Conservation (phyloP, 257 asterid genomes). For the Coffea canephora region DNA sequence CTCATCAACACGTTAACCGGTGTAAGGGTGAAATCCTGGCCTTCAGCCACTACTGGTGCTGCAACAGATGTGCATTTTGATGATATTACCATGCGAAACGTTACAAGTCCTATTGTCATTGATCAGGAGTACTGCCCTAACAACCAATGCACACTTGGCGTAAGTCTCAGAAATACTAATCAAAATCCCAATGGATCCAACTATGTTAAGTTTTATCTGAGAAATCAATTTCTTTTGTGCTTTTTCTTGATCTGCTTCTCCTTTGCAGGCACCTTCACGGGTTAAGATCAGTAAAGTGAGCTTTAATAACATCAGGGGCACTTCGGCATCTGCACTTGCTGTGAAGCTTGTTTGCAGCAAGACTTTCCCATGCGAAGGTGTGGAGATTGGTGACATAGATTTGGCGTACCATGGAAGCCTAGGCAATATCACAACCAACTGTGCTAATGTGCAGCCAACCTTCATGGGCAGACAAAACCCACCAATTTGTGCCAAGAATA, state of each 20-base stretch:
- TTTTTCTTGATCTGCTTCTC: not conserved
- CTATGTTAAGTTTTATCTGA: not conserved
- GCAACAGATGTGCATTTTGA: conserved; percentile 27
- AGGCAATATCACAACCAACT: conserved; percentile 31
- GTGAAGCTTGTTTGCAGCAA: conserved; percentile 42
- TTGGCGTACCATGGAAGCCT: conserved; percentile 30
- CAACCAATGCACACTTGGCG: conserved; percentile 10
- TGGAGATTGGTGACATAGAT: conserved; percentile 41
- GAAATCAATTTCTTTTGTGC: not conserved
- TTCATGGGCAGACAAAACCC: conserved; percentile 40
- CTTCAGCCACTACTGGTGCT: not conserved
- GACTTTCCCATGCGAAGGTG: conserved; percentile 37
- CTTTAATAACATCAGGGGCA: conserved; percentile 36
- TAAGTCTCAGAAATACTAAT: not conserved
- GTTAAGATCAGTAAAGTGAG: conserved; percentile 25
- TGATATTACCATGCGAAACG: conserved; percentile 20
- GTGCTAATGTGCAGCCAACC: conserved; percentile 41
- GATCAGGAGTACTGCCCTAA: conserved; percentile 31
- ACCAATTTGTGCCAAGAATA: conserved; percentile 15
- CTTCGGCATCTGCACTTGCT: conserved; percentile 27
- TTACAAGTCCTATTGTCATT: conserved; percentile 25
- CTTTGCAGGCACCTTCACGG: conserved; percentile 21
- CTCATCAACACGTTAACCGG: conserved; percentile 18
- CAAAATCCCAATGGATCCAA: too few relatives aligned
- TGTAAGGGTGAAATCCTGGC: conserved; percentile 27